Percentiles rank a stretch among this genome's conserved stretches.
phyloP scores from a whole-genome alignment of 1,284 basidiomycete genomes.

The Trichosporon asahii region DNA sequence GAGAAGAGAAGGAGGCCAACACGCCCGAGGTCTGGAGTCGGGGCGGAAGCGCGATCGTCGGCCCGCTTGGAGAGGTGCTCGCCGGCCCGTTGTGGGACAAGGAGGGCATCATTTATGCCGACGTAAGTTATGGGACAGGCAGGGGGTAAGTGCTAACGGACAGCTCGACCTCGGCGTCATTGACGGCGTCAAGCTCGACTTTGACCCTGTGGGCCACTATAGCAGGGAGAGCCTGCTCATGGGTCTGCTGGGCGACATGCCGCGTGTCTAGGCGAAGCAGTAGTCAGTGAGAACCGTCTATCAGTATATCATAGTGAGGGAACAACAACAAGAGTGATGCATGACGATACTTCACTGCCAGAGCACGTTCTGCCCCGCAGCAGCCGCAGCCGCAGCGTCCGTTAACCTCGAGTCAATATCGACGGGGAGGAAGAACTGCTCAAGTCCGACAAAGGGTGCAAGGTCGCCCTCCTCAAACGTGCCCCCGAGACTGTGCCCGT shows the following conservation, averaged over 20 bases:
- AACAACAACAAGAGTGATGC: background rate
- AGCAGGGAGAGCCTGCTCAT: slow-evolving; percentile 58
- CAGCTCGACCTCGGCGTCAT: slow-evolving; percentile 62
- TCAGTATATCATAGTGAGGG: background rate
- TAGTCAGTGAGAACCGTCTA: too few relatives aligned
- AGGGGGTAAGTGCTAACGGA: slow-evolving; percentile 11
- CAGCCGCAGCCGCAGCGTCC: too few relatives aligned
- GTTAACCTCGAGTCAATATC: slow-evolving; percentile 41
- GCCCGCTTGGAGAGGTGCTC: slow-evolving; percentile 63
- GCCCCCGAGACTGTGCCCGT: slow-evolving; percentile 48
- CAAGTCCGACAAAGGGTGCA: slow-evolving; percentile 47
- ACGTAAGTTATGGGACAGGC: slow-evolving; percentile 30
- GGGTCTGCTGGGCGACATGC: slow-evolving; percentile 15
- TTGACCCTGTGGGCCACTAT: slow-evolving; percentile 69
- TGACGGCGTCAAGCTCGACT: slow-evolving; percentile 65
- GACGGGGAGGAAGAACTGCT: slow-evolving; percentile 51
- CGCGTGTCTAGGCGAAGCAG: background rate
- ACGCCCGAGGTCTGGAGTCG: slow-evolving; percentile 34
- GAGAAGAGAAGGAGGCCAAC: background rate
- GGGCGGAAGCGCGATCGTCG: slow-evolving; percentile 67
- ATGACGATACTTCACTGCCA: background rate
- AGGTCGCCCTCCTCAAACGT: slow-evolving; percentile 35
- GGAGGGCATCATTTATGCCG: slow-evolving; percentile 64
- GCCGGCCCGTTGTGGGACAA: slow-evolving; percentile 63
- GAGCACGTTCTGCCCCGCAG: background rate